Conservation (phyloP, 768 basidiomycete genomes). For the Auricularia sp. region DNA sequence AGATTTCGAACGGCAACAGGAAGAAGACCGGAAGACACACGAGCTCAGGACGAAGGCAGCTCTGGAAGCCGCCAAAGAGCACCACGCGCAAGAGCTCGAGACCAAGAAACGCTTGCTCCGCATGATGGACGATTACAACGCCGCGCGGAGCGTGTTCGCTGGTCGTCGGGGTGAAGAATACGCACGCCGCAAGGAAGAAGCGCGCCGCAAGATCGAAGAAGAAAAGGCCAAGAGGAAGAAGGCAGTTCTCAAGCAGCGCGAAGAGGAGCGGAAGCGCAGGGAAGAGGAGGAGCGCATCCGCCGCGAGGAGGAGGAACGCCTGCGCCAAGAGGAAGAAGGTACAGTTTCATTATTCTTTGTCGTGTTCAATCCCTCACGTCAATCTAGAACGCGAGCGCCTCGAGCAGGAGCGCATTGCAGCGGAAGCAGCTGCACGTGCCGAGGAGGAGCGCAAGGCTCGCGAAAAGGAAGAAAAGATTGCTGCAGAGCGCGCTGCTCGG, state of each 20-base stretch:
- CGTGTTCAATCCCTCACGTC: background rate
- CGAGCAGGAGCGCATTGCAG: slow-evolving; percentile 27
- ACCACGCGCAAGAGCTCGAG: slow-evolving; percentile 57
- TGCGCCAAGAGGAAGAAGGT: slow-evolving; percentile 27
- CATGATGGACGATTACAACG: slow-evolving; percentile 62
- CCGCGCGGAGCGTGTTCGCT: slow-evolving; percentile 43
- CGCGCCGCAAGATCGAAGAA: slow-evolving; percentile 63
- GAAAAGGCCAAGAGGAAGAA: slow-evolving; percentile 70
- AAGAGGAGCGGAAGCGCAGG: slow-evolving; percentile 38
- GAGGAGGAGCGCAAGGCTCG: slow-evolving; percentile 47
- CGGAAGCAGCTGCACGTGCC: slow-evolving; percentile 40
- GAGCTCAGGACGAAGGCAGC: slow-evolving; percentile 49
- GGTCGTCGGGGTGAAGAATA: slow-evolving; percentile 57
- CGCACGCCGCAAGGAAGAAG: slow-evolving; percentile 43
- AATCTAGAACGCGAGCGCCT: background rate
- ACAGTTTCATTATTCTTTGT: slow-evolving; percentile 37
- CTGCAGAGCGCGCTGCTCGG: slow-evolving; percentile 42
- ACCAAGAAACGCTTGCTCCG: slow-evolving; percentile 66
- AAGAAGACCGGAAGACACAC: slow-evolving; percentile 61
- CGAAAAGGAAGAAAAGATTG: slow-evolving; percentile 50
- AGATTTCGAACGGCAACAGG: slow-evolving; percentile 84
- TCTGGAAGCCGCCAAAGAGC: slow-evolving; percentile 41
- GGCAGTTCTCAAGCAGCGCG: slow-evolving; percentile 46
- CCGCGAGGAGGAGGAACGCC: slow-evolving; percentile 28
- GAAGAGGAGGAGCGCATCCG: slow-evolving; percentile 32